Evolutionary conservation across 192 early-diverging fungal species (phyloP), one percentile per base, ranked within the genome.

Genomic region (Hyaloraphidium curvatum): DNA sequence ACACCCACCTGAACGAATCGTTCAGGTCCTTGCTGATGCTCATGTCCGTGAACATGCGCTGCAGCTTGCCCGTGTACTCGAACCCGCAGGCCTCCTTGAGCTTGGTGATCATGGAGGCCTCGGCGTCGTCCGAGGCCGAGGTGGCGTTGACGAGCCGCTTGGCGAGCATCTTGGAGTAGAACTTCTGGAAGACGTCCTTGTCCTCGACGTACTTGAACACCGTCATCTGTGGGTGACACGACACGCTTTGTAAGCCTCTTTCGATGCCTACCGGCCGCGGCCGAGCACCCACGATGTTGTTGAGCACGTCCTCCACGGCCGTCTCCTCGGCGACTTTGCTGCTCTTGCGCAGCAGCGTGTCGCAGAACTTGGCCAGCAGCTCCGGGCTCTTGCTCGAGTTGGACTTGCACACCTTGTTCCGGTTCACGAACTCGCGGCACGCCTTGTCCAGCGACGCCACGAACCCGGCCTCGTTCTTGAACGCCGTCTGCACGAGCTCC

Each of bases 161-260:
- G 25, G 91, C 87, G 60, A 98, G 65, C 72, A 83, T 82, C 62
- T 84, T 87, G 30, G 81, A 79, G 67, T 98, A 98, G 48, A 92
- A 90, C 68, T 91, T 89, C 64, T 95, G 91, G 72, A 96, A 98
- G 27, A 98, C 87, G 62, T 98, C 94, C 64, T 89, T 86, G 73
- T 92, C 89, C 55, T 90, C 89, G 35, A 98, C 77, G 62, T 88
- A 98, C 64, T 91, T 88, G 68, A 90, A 94, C 13, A 98, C 78
- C 2, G 80, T 91, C 74, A 98, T 89, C 80, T 85, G 50, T 17
- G 50, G 5, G 3, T 30, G 31, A 31, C 3, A 27, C 16, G 2
- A 4, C 2, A 19, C 11, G 0, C 14, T 1, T 57, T 17, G 19
- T 2, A 21, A 41, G 22, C 5, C 13, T 16, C 54, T 40, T 23